Conservation (phyloP, 352 stramenopile species). For the Globisporangium apiculatum region DNA sequence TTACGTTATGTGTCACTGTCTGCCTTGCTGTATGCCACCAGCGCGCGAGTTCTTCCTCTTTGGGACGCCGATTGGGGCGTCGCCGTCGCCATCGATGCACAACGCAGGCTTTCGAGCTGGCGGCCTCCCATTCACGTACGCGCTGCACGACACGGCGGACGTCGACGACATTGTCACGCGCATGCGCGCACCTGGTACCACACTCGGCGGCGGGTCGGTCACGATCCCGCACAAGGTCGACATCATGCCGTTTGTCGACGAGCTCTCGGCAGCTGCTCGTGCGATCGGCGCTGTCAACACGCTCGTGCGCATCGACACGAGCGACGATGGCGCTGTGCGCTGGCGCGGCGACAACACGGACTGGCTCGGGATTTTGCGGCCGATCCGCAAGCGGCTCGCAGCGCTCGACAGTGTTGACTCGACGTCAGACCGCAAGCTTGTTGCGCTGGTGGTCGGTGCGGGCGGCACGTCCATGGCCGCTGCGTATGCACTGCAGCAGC, state of each 20-base stretch:
- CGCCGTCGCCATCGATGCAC: conserved; percentile 96
- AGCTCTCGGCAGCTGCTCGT: conserved; percentile 88
- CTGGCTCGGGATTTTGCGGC: conserved; percentile 96
- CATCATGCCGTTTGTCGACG: conserved; percentile 92
- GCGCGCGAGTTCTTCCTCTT: conserved; percentile 92
- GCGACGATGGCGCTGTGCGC: conserved; percentile 22
- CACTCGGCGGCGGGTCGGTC: conserved; percentile 94
- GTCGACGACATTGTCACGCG: conserved; percentile 33
- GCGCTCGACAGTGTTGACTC: conserved; percentile 1
- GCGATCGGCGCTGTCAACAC: conserved; percentile 99
- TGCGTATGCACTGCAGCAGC: conserved; percentile 88
- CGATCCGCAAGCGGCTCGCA: conserved; percentile 68
- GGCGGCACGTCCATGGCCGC: conserved; percentile 94
- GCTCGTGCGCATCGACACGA: conserved; percentile 73
- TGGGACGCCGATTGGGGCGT: conserved; percentile 94
- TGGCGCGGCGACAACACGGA: conserved; percentile 97
- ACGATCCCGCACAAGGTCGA: conserved; percentile 98
- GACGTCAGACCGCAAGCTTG: conserved; percentile 10
- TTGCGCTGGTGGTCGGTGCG: conserved; percentile 83
- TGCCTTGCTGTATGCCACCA: conserved; percentile 10
- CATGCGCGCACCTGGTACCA: conserved; percentile 24
- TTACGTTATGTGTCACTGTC: neutral
- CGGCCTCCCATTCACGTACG: conserved; percentile 89
- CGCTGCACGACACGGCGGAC: conserved; percentile 63
- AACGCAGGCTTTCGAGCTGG: conserved; percentile 89